A percentile compares a stretch with the other conserved stretches of the same genome.
Conservation (phyloP, 768 basidiomycete species). For the Epithele typhae region DNA sequence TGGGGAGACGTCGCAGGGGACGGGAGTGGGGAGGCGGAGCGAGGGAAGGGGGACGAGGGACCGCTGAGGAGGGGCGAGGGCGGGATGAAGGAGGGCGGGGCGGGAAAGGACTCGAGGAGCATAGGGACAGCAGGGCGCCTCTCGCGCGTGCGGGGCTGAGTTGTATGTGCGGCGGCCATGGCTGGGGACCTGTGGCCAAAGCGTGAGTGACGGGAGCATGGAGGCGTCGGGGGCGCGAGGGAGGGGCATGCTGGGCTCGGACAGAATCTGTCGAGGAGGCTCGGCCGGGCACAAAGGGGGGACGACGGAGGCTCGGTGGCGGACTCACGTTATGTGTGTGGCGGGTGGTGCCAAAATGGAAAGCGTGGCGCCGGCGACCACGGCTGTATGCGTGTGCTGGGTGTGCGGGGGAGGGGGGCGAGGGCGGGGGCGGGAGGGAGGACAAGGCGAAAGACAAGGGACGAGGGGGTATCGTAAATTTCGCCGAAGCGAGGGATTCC, state of each 20-base stretch:
- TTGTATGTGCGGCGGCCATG: slow-evolving; percentile 15
- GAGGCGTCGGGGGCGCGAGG: not conserved
- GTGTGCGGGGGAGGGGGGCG: too few species aligned
- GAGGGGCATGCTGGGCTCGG: not conserved
- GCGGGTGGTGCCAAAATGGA: too few species aligned
- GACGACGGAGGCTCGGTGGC: not conserved
- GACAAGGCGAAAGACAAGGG: slow-evolving; percentile 4
- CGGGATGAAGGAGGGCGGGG: slow-evolving; percentile 30
- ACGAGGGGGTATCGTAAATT: slow-evolving; percentile 15
- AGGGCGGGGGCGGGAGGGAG: not conserved
- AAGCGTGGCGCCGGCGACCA: too few species aligned
- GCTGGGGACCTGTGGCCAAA: slow-evolving; percentile 2
- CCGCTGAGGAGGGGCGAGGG: slow-evolving; percentile 12
- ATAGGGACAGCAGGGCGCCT: slow-evolving; percentile 24
- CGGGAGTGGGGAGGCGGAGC: slow-evolving; percentile 3
- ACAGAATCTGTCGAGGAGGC: too few species aligned
- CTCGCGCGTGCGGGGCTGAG: slow-evolving; percentile 14
- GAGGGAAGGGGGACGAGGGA: slow-evolving; percentile 7
- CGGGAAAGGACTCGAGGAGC: slow-evolving; percentile 29
- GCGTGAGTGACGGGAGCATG: not conserved
- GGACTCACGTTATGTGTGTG: slow-evolving; percentile 8
- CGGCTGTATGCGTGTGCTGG: too few species aligned
- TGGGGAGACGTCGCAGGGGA: slow-evolving; percentile 14
- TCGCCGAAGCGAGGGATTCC: slow-evolving; percentile 12
- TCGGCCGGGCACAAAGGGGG: too few species aligned